Evolutionary conservation across 257 asterid genomes (phyloP).

Genomic region (Catharanthus roseus): DNA sequence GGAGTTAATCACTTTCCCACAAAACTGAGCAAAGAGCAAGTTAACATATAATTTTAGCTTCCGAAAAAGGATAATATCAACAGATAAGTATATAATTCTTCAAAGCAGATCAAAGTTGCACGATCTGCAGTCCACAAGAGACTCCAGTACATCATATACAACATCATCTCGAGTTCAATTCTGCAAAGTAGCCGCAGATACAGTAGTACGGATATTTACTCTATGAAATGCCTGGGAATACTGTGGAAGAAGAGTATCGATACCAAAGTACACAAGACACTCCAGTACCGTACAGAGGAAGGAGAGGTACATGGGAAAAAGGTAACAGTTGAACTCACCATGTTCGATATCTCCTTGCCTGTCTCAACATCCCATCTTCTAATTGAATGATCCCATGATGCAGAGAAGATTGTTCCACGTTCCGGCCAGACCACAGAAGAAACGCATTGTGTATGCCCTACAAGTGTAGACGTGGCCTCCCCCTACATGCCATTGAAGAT

Average conservation of each 20-base stretch:
- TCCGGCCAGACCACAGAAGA: slow-evolving; percentile 85
- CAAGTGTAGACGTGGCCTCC: slow-evolving; percentile 67
- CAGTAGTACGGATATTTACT: background rate
- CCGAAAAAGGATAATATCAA: background rate
- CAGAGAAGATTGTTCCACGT: slow-evolving; percentile 61
- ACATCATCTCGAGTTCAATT: background rate
- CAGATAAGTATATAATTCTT: background rate
- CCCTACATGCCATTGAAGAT: slow-evolving; percentile 42
- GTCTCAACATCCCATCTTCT: slow-evolving; percentile 95
- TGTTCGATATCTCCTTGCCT: slow-evolving; percentile 58
- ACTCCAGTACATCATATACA: background rate
- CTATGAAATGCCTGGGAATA: background rate
- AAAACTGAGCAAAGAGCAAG: slow-evolving; percentile 35
- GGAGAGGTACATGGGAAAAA: slow-evolving; percentile 6
- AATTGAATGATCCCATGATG: slow-evolving; percentile 95
- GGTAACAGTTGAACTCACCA: slow-evolving; percentile 39
- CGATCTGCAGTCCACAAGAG: background rate
- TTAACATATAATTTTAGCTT: slow-evolving; percentile 3
- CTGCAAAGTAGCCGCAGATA: background rate
- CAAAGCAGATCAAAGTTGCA: background rate
- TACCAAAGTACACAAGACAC: background rate
- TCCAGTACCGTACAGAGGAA: background rate
- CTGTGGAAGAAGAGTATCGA: background rate
- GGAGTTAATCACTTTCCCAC: slow-evolving; percentile 76
- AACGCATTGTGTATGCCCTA: slow-evolving; percentile 91